Evolutionary conservation across 495 filamentous ascomycete genomes (phyloP).

Genomic region (Daldinia concentrica): DNA sequence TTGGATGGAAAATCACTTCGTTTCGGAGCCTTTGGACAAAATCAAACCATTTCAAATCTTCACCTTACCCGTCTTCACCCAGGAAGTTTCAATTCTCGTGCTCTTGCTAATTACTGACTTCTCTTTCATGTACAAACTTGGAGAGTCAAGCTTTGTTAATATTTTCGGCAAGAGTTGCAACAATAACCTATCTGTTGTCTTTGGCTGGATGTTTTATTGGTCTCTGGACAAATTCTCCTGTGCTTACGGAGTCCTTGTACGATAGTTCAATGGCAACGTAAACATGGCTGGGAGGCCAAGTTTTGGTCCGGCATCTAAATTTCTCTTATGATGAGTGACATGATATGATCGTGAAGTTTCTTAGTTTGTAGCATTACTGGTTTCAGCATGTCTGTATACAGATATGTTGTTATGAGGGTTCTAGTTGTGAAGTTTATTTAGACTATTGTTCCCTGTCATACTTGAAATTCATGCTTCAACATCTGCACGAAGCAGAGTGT

Average conservation of each 20-base stretch:
- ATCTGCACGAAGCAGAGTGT: no score
- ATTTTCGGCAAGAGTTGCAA: slow-evolving; percentile 35
- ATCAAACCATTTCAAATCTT: slow-evolving; percentile 48
- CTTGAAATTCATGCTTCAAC: no score
- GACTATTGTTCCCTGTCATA: no score
- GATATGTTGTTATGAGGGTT: no score
- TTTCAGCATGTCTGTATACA: no score
- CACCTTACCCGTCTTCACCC: slow-evolving; percentile 42
- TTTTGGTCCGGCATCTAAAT: slow-evolving; percentile 50
- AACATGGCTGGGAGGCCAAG: slow-evolving; percentile 52
- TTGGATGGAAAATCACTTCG: slow-evolving; percentile 27
- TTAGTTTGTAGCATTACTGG: no score
- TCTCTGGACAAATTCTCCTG: slow-evolving; percentile 39
- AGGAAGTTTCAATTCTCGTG: slow-evolving; percentile 45
- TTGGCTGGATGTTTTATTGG: slow-evolving; percentile 56
- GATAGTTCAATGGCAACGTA: slow-evolving; percentile 44
- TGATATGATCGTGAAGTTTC: neutral
- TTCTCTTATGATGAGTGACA: neutral
- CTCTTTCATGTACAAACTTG: slow-evolving; percentile 41
- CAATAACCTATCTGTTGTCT: slow-evolving; percentile 10
- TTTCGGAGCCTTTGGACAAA: slow-evolving; percentile 36
- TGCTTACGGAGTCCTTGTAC: slow-evolving; percentile 44
- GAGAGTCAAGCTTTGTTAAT: slow-evolving; percentile 39
- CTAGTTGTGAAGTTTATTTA: no score
- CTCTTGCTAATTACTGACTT: slow-evolving; percentile 33